These are phyloP conservation scores for Apiotrichum akiyoshidainum DNA, from an alignment of 1,284 basidiomycete species.

Conservation along the genomic window DNA sequence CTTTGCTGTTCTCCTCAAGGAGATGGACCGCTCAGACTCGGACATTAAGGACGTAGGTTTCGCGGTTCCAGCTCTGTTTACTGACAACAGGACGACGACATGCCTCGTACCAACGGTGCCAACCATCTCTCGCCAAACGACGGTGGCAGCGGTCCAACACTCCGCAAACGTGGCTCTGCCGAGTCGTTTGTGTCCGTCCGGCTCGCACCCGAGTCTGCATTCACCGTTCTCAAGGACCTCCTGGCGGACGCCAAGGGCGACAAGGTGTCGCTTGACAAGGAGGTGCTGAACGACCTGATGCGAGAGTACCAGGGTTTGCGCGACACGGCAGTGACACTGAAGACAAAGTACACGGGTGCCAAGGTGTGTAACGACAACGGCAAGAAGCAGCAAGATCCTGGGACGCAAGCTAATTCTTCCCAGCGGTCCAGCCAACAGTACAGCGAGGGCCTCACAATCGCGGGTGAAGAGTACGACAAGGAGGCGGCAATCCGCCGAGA, in stretches of 20 bases:
- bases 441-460: constrained; percentile 84
- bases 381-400: background rate
- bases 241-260: constrained; percentile 64
- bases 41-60: background rate
- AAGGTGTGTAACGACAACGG: constrained; percentile 60
- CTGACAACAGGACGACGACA: background rate
- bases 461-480: constrained; percentile 87
- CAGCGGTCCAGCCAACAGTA: constrained; percentile 85
- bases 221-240: constrained; percentile 44
- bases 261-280: constrained; percentile 68
- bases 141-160: constrained; percentile 16
- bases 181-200: constrained; percentile 39
- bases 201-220: constrained; percentile 32
- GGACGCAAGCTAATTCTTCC: background rate
- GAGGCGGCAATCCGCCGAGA: constrained; percentile 82
- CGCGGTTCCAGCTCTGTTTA: background rate
- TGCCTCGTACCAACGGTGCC: constrained; percentile 8
- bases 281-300: constrained; percentile 70
- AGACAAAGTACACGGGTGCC: constrained; percentile 74
- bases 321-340: constrained; percentile 65
- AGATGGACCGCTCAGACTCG: constrained; percentile 25
- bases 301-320: constrained; percentile 65
- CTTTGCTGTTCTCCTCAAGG: constrained; percentile 49
- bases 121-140: constrained; percentile 31
- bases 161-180: constrained; percentile 40